Percentiles rank a stretch among this genome's conserved stretches.
These are phyloP conservation scores for Arthroderma sp. DNA, from an alignment of 2,329 filamentous ascomycete genomes.

Conservation along the genomic window DNA sequence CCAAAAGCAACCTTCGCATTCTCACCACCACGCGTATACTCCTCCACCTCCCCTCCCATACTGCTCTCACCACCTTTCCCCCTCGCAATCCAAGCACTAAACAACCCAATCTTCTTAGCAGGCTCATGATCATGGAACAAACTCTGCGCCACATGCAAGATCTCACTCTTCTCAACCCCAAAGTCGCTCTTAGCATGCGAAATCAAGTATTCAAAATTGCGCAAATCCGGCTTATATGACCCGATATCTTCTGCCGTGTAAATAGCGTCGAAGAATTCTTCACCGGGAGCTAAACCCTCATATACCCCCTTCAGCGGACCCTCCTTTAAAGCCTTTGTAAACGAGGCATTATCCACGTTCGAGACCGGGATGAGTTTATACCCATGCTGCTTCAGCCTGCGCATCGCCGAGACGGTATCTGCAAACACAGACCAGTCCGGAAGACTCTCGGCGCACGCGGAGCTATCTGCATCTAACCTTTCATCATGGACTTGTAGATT, in stretches of 20 bases:
- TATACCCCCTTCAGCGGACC: constrained; percentile 39
- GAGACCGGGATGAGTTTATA: constrained; percentile 46
- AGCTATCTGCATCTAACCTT: constrained; percentile 22
- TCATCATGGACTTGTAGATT: constrained; percentile 15
- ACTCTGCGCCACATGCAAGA: constrained; percentile 58
- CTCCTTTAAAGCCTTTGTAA: constrained; percentile 30
- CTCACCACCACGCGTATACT: constrained; percentile 13
- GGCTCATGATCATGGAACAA: constrained; percentile 55
- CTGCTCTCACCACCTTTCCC: constrained; percentile 17
- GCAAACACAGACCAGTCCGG: constrained; percentile 43
- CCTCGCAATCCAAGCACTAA: constrained; percentile 53
- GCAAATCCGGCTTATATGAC: constrained; percentile 52
- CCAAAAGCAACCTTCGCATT: constrained; percentile 27
- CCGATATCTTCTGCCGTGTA: constrained; percentile 61
- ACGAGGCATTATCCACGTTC: constrained; percentile 43
- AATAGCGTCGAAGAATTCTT: constrained; percentile 45
- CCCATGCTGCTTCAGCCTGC: constrained; percentile 29
- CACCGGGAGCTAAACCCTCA: not conserved
- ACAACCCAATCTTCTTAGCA: constrained; percentile 46
- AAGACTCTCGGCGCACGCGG: constrained; percentile 36
- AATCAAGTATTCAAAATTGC: constrained; percentile 56
- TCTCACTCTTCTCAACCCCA: constrained; percentile 41
- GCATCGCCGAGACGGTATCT: constrained; percentile 43
- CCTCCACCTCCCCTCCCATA: constrained; percentile 34
- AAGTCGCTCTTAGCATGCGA: constrained; percentile 40